Conservation (phyloP, 2,329 filamentous ascomycete genomes). For the Monilinia fructigena region DNA sequence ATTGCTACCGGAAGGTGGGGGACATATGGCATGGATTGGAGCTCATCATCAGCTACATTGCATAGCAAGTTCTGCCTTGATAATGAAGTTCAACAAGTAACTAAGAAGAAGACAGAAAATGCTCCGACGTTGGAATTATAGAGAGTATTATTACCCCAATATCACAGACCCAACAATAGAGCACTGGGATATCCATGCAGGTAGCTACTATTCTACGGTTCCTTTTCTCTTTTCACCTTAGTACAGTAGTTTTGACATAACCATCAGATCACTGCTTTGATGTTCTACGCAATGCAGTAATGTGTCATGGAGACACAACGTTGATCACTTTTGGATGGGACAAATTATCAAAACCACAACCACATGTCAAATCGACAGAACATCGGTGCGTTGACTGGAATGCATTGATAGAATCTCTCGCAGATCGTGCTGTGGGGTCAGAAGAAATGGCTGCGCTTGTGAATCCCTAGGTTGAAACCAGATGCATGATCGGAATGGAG, state of each 20-base stretch:
- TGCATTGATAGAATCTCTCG: background rate
- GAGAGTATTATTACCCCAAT: slow-evolving; percentile 14
- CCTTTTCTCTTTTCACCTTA: too few species aligned
- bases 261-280: slow-evolving; percentile 16
- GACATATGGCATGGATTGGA: slow-evolving; percentile 17
- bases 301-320: slow-evolving; percentile 20
- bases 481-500: background rate
- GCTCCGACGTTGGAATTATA: slow-evolving; percentile 16
- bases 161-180: slow-evolving; percentile 12
- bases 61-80: slow-evolving; percentile 1
- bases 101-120: slow-evolving; percentile 7
- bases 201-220: background rate
- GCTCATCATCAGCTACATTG: slow-evolving; percentile 16
- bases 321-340: slow-evolving; percentile 17
- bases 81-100: background rate
- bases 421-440: slow-evolving; percentile 1
- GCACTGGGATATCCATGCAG: slow-evolving; percentile 18
- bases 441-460: slow-evolving; percentile 19
- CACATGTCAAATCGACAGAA: slow-evolving; percentile 8
- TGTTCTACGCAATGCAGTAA: slow-evolving; percentile 13
- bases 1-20: slow-evolving; percentile 16
- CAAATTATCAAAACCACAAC: slow-evolving; percentile 9
- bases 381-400: slow-evolving; percentile 12
- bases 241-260: background rate
- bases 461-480: background rate